Conservation (phyloP, 2,329 filamentous ascomycete species). For the Pestalotiopsis sp. region DNA sequence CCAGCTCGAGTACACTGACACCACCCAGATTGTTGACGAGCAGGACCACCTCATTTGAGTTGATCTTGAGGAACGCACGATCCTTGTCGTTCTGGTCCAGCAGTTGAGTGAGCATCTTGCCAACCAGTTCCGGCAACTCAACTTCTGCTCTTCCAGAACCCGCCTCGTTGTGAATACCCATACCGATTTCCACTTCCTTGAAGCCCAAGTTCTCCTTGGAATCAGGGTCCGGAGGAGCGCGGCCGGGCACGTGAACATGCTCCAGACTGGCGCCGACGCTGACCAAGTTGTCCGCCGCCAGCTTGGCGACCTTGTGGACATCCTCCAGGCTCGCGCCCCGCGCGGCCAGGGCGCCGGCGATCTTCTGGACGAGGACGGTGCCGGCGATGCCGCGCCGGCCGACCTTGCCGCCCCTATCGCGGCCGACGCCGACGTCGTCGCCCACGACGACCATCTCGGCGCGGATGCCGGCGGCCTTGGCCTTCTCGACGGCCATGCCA, state of each 20-base stretch:
- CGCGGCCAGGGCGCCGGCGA: constrained; percentile 79
- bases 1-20: constrained; percentile 70
- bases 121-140: constrained; percentile 55
- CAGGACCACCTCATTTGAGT: constrained; percentile 64
- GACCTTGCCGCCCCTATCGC: constrained; percentile 83
- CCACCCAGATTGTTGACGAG: constrained; percentile 77
- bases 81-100: constrained; percentile 67
- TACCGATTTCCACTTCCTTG: constrained; percentile 65
- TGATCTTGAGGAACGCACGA: constrained; percentile 67
- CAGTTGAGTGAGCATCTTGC: constrained; percentile 69
- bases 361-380: constrained; percentile 88
- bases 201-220: constrained; percentile 56
- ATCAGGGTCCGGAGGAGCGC: constrained; percentile 49
- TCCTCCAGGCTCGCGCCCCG: constrained; percentile 67
- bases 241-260: constrained; percentile 91
- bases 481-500: constrained; percentile 91
- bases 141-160: constrained; percentile 54
- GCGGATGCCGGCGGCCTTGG: constrained; percentile 72
- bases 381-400: constrained; percentile 88
- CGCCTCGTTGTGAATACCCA: constrained; percentile 77
- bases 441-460: constrained; percentile 91
- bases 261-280: constrained; percentile 83
- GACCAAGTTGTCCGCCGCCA: constrained; percentile 74
- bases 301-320: constrained; percentile 69
- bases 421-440: constrained; percentile 88